Conservation (phyloP, 768 basidiomycete species). For the Lentinula guzmanii region DNA sequence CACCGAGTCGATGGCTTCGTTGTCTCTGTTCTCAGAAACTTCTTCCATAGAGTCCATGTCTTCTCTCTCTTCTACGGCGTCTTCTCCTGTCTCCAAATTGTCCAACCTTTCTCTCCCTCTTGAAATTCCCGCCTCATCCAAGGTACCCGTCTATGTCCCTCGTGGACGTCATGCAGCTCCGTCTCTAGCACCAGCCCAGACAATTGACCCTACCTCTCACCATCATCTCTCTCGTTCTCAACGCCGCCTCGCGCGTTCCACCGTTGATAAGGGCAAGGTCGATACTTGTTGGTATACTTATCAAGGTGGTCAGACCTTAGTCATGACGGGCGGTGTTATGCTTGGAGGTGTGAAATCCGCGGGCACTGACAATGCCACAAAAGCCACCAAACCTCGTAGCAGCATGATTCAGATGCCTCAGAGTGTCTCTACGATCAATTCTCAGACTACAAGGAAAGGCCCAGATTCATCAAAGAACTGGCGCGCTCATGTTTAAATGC, state of each 20-base stretch:
- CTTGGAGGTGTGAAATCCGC: not conserved
- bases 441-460: not conserved
- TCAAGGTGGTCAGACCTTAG: conserved; percentile 4
- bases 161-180: no score
- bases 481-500: not conserved
- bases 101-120: not conserved
- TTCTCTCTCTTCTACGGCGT: conserved; percentile 1
- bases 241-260: not conserved
- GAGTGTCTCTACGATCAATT: not conserved
- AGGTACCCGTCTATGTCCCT: not conserved
- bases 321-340: conserved; percentile 7
- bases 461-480: not conserved
- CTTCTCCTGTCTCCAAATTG: not conserved
- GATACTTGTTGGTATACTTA: not conserved
- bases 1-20: conserved; percentile 1
- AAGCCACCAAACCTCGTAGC: not conserved
- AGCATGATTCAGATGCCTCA: not conserved
- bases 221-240: not conserved
- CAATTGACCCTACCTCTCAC: not conserved
- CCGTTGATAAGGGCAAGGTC: conserved; percentile 1
- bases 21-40: not conserved
- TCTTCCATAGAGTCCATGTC: conserved; percentile 1
- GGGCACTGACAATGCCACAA: not conserved
- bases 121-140: not conserved
- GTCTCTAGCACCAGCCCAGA: no score